These are phyloP conservation scores for Solanum bulbocastanum DNA, from an alignment of 257 asterid species.

Conservation along the genomic window DNA sequence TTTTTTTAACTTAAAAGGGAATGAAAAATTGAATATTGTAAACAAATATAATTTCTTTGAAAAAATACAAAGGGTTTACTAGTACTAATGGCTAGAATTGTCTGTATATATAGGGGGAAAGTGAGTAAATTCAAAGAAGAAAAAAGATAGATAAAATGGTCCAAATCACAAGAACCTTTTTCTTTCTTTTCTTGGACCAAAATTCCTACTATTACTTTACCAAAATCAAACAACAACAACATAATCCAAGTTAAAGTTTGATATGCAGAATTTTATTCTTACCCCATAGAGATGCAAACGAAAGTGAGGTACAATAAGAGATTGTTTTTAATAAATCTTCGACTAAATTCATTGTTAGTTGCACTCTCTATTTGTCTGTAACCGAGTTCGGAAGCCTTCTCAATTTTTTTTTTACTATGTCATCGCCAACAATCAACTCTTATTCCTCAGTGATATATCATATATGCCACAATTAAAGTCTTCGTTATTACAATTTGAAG, in stretches of 20 bases:
- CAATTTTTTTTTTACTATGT: too few species aligned
- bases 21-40: not conserved
- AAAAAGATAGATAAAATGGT: not conserved
- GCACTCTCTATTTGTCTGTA: too few species aligned
- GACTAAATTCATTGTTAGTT: too few species aligned
- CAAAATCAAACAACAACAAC: not conserved
- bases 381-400: not conserved
- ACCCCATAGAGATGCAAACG: too few species aligned
- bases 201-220: not conserved
- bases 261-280: accelerated
- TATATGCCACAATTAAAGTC: not conserved
- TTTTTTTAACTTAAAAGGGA: not conserved
- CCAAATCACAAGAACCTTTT: not conserved
- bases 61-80: not conserved
- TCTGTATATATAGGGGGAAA: not conserved
- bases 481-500: not conserved
- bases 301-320: too few species aligned
- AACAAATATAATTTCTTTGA: not conserved
- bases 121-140: not conserved
- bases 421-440: not conserved
- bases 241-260: too few species aligned
- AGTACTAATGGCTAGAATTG: not conserved
- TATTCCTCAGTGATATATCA: not conserved
- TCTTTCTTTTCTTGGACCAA: not conserved
- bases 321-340: too few species aligned